These are phyloP conservation scores for Xylaria sp. DNA, from an alignment of 2,329 filamentous ascomycete genomes.

Conservation along the genomic window DNA sequence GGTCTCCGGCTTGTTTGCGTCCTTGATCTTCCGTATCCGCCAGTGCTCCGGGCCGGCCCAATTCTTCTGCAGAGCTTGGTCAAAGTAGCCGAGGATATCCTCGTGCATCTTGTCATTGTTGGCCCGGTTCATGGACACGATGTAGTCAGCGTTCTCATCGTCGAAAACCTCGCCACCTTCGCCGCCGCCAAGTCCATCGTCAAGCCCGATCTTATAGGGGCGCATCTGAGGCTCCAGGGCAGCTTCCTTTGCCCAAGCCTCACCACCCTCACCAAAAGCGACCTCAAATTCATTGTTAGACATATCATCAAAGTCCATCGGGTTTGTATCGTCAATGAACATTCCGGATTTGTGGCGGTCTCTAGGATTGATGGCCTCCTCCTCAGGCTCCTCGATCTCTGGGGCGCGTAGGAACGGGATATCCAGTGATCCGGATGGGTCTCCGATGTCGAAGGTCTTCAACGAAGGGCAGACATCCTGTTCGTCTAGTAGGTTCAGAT, in stretches of 20 bases:
- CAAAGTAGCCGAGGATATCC: constrained; percentile 96
- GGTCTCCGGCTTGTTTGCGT: constrained; percentile 58
- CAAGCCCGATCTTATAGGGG: constrained; percentile 60
- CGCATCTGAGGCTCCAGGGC: constrained; percentile 82
- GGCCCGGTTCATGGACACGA: constrained; percentile 69
- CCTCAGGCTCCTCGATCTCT: constrained; percentile 68
- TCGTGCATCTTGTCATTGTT: constrained; percentile 70
- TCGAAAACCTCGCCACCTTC: constrained; percentile 52
- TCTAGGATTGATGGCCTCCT: constrained; percentile 46
- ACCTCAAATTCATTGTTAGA: constrained; percentile 67
- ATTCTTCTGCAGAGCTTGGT: constrained; percentile 92
- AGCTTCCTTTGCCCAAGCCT: constrained; percentile 89
- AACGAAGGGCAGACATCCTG: constrained; percentile 93
- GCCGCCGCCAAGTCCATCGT: constrained; percentile 49
- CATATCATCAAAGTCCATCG: constrained; percentile 75
- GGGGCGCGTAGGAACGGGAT: constrained; percentile 87
- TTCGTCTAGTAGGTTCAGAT: constrained; percentile 68
- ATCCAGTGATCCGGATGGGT: constrained; percentile 77
- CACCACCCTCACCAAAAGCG: constrained; percentile 91
- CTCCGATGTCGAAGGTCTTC: constrained; percentile 87
- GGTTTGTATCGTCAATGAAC: constrained; percentile 82
- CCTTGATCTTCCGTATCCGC: constrained; percentile 92
- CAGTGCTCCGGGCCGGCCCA: constrained; percentile 99
- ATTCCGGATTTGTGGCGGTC: constrained; percentile 68
- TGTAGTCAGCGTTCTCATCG: constrained; percentile 64